phyloP scores from a whole-genome alignment of 495 filamentous ascomycete genomes.

The Penicillium roqueforti region DNA sequence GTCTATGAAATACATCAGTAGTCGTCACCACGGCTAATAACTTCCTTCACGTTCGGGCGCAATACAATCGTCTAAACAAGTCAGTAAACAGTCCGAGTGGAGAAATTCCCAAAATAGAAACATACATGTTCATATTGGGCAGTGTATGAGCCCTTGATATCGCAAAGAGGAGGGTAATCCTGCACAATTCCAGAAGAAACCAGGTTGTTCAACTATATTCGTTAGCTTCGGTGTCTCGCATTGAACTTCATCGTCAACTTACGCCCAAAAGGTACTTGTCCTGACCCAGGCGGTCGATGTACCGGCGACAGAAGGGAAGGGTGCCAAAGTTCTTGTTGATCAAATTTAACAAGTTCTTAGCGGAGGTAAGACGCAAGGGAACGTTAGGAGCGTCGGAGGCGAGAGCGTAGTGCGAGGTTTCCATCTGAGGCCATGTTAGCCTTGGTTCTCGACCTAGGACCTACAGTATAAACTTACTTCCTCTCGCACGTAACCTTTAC shows the following conservation, averaged over 20 bases:
- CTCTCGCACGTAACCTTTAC: slow-evolving; percentile 77
- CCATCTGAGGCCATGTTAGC: slow-evolving; percentile 41
- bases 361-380: slow-evolving; percentile 65
- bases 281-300: slow-evolving; percentile 79
- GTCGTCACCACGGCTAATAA: slow-evolving; percentile 88
- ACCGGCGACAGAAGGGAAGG: slow-evolving; percentile 78
- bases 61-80: slow-evolving; percentile 72
- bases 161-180: slow-evolving; percentile 81
- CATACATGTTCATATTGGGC: slow-evolving; percentile 90
- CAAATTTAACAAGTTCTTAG: slow-evolving; percentile 75
- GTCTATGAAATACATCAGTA: slow-evolving; percentile 50
- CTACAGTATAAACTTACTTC: slow-evolving; percentile 50
- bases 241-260: slow-evolving; percentile 28
- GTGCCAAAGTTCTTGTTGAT: slow-evolving; percentile 94
- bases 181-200: slow-evolving; percentile 81
- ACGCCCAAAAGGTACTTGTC: slow-evolving; percentile 85
- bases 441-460: not conserved
- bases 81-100: slow-evolving; percentile 18
- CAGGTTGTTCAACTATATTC: slow-evolving; percentile 75
- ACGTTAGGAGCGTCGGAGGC: slow-evolving; percentile 60
- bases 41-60: slow-evolving; percentile 83
- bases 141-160: slow-evolving; percentile 93
- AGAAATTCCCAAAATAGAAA: slow-evolving; percentile 6
- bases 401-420: slow-evolving; percentile 75
- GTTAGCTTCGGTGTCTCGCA: slow-evolving; percentile 22